A percentile compares a stretch with the other conserved stretches of the same genome.
phyloP scores from a whole-genome alignment of 2,329 filamentous ascomycete genomes.

The Cladophialophora chaetospira region DNA sequence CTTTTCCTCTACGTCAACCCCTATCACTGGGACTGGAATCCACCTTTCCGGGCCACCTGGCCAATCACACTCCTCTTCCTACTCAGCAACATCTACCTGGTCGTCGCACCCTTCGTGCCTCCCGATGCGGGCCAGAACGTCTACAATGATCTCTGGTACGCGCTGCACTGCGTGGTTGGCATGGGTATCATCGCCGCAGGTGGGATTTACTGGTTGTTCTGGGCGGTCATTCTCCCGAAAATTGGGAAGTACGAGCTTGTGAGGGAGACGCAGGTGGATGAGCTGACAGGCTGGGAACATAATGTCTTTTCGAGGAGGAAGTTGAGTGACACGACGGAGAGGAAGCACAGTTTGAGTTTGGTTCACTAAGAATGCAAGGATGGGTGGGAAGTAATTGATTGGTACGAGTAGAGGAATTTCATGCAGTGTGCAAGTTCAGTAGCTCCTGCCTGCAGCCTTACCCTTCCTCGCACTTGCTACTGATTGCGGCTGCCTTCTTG shows the following conservation, averaged over 20 bases:
- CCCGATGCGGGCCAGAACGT: conserved; percentile 51
- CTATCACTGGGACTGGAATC: conserved; percentile 43
- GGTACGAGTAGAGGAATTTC: neutral
- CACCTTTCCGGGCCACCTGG: conserved; percentile 53
- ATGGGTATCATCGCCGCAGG: conserved; percentile 53
- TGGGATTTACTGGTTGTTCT: conserved; percentile 55
- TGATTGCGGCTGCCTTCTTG: too few relatives aligned
- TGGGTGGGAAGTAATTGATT: neutral
- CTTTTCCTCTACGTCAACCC: conserved; percentile 49
- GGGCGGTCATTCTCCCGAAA: conserved; percentile 53
- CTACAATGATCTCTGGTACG: conserved; percentile 57
- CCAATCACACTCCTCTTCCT: conserved; percentile 57
- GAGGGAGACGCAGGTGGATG: conserved; percentile 57
- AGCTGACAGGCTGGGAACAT: conserved; percentile 62
- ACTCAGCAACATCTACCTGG: conserved; percentile 55
- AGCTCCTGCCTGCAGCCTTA: too few relatives aligned
- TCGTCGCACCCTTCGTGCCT: conserved; percentile 55
- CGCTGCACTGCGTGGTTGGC: conserved; percentile 56
- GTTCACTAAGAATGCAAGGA: neutral
- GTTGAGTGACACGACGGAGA: neutral
- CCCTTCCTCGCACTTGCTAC: too few relatives aligned
- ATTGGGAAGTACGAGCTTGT: conserved; percentile 55
- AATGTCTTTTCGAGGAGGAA: conserved; percentile 48
- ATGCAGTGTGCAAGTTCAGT: too few relatives aligned
- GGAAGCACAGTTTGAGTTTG: neutral